These are phyloP conservation scores for Phialemoniopsis sp. DNA, from an alignment of 2,329 filamentous ascomycete genomes.

Conservation along the genomic window DNA sequence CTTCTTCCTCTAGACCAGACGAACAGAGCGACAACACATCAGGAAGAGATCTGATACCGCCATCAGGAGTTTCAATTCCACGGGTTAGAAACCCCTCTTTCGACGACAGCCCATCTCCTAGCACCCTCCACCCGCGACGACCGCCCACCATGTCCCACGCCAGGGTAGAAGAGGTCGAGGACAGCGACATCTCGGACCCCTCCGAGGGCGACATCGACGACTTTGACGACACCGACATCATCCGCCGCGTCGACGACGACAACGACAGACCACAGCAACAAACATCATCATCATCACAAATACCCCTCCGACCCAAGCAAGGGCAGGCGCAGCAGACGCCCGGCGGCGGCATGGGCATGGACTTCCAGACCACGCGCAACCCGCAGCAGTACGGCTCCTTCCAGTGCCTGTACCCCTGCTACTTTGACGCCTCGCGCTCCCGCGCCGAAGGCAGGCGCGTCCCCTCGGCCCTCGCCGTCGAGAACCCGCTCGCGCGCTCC, in stretches of 20 bases:
- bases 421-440: conserved; percentile 78
- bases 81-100: too few species aligned
- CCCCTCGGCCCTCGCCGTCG: conserved; percentile 64
- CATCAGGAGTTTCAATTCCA: too few species aligned
- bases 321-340: conserved; percentile 10
- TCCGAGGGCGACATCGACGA: conserved; percentile 79
- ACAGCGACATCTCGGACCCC: conserved; percentile 78
- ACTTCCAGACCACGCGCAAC: conserved; percentile 15
- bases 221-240: conserved; percentile 54
- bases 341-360: conserved; percentile 8
- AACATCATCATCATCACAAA: conserved; percentile 12
- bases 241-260: conserved; percentile 34
- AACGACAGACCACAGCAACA: conserved; percentile 3
- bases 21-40: too few species aligned
- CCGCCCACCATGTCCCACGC: conserved; percentile 77
- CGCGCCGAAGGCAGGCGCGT: conserved; percentile 82
- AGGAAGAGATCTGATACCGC: too few species aligned
- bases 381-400: conserved; percentile 61
- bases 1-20: too few species aligned
- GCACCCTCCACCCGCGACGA: too few species aligned
- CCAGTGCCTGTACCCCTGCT: conserved; percentile 90
- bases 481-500: conserved; percentile 82
- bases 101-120: too few species aligned
- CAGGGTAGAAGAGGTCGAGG: conserved; percentile 87
- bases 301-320: conserved; percentile 6